Evolutionary conservation across 148 eudicot species (phyloP), one percentile per base, ranked within the genome.

Genomic region (Polygonum maritimum): DNA sequence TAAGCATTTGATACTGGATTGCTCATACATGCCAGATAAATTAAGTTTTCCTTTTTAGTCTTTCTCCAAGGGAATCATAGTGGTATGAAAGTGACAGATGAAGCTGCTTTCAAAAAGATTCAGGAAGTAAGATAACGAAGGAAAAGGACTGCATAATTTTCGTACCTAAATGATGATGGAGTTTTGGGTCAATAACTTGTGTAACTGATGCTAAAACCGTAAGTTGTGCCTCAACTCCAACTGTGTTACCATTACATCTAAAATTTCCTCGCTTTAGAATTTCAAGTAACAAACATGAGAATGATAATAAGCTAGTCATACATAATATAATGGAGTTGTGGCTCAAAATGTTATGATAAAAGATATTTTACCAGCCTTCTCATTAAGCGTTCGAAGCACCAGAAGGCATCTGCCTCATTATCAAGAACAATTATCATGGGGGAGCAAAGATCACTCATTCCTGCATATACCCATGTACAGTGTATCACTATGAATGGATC

Each of bases 401-500:
- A 94, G 87, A 90, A 94, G 48, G 98, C 87, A 85, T 94, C 98
- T 44, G 98, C 98, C 85, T 94, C 98, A 78, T 94, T 86, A 26
- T 90, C 92, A 69, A 94, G 89, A 44, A 92, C 88, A 73, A 94
- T 89, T 71, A 92, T 84, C 96, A 95, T 88, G 67, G 99, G 98
- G 76, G 97, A 95, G 86, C 99, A 95, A 75, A 95, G 91, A 85
- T 95, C 99, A 69, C 97, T 92, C 99, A 95, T 95, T 80, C 99
- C 97, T 95, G 84, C 79, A 75, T 40, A 44, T 5, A 78, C 72
- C 22, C 44, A 75, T 19, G 67, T 33, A 67, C 21, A 36, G 7
- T 21, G 5, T 67, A n/a, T 60, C 38, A 60, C 69, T 60, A 60
- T 31, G 38, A 11, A 10, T 10, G 69, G 38, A 57, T 8, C 38